Conservation (phyloP, 768 basidiomycete species). For the Podaxis sp. region DNA sequence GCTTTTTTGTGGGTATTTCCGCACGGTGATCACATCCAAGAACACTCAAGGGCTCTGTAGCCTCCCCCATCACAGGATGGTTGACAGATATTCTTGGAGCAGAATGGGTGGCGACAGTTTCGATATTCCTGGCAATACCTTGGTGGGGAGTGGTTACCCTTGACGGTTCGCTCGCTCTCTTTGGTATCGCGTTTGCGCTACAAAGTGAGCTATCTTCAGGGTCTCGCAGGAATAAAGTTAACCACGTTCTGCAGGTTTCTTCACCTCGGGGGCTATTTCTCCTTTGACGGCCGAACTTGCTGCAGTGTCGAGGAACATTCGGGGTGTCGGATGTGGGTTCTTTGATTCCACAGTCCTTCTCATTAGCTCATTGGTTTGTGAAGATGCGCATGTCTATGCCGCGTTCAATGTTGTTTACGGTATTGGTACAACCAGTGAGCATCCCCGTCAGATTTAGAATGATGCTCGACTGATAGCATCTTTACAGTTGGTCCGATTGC, state of each 20-base stretch:
- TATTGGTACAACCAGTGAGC: slow-evolving; percentile 57
- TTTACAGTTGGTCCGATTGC: slow-evolving; percentile 64
- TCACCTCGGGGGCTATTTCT: slow-evolving; percentile 54
- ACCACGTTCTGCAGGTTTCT: slow-evolving; percentile 47
- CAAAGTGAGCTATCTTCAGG: slow-evolving; percentile 42
- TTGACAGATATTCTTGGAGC: slow-evolving; percentile 54
- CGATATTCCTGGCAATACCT: slow-evolving; percentile 52
- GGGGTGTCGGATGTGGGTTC: slow-evolving; percentile 62
- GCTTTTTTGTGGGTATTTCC: slow-evolving; percentile 50
- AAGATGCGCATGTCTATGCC: slow-evolving; percentile 75
- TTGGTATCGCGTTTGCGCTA: slow-evolving; percentile 48
- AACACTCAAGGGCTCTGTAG: slow-evolving; percentile 27
- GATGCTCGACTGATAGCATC: not conserved
- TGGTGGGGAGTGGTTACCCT: slow-evolving; percentile 62
- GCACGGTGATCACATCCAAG: not conserved
- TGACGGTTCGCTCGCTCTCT: slow-evolving; percentile 40
- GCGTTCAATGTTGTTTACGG: slow-evolving; percentile 74
- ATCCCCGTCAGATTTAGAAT: not conserved
- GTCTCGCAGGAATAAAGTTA: not conserved
- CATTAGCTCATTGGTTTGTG: not conserved
- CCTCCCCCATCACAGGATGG: slow-evolving; percentile 59
- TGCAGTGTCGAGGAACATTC: slow-evolving; percentile 49
- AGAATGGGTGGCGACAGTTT: slow-evolving; percentile 49
- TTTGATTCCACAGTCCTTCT: not conserved
- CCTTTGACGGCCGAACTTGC: slow-evolving; percentile 70